Percentiles rank a stretch among this genome's conserved stretches.
These are phyloP conservation scores for Fusarium virguliforme DNA, from an alignment of 2,329 filamentous ascomycete species.

Conservation along the genomic window DNA sequence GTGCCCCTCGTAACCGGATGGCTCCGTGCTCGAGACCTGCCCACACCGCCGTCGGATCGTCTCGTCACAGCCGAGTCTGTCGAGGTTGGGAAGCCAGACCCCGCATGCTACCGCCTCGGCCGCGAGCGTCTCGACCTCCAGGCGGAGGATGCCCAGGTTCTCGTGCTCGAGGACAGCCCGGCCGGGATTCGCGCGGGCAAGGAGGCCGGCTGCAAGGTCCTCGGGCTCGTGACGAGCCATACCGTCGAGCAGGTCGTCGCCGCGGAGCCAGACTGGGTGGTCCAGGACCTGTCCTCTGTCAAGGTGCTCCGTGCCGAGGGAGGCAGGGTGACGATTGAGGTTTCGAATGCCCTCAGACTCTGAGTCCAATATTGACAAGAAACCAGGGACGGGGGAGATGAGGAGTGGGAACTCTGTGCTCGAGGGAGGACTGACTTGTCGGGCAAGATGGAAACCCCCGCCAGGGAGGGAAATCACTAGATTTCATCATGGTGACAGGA, in stretches of 20 bases:
- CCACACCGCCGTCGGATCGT: conserved; percentile 69
- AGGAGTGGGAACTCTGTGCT: conserved; percentile 17
- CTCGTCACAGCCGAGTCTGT: conserved; percentile 85
- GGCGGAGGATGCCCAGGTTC: conserved; percentile 66
- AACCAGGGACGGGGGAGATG: conserved; percentile 23
- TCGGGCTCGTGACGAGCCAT: conserved; percentile 90
- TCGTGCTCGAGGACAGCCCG: conserved; percentile 92
- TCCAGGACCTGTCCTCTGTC: conserved; percentile 84
- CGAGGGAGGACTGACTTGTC: conserved; percentile 15
- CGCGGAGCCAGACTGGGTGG: conserved; percentile 90
- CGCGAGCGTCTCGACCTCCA: conserved; percentile 72
- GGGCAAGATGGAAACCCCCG: conserved; percentile 9
- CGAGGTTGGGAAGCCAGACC: conserved; percentile 82
- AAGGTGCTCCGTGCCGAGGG: conserved; percentile 71
- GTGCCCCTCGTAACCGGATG: conserved; percentile 79
- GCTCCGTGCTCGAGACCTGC: conserved; percentile 77
- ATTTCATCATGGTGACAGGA: conserved; percentile 43
- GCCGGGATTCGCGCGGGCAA: conserved; percentile 88
- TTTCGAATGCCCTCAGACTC: conserved; percentile 71
- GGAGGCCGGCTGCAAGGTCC: conserved; percentile 86
- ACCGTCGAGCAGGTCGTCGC: conserved; percentile 78
- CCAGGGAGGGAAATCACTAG: conserved; percentile 32
- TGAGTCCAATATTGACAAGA: conserved; percentile 35
- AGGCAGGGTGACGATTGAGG: conserved; percentile 77
- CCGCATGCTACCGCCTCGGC: conserved; percentile 80